Conservation (phyloP, 2,329 filamentous ascomycete species). For the Didymella pinodella region DNA sequence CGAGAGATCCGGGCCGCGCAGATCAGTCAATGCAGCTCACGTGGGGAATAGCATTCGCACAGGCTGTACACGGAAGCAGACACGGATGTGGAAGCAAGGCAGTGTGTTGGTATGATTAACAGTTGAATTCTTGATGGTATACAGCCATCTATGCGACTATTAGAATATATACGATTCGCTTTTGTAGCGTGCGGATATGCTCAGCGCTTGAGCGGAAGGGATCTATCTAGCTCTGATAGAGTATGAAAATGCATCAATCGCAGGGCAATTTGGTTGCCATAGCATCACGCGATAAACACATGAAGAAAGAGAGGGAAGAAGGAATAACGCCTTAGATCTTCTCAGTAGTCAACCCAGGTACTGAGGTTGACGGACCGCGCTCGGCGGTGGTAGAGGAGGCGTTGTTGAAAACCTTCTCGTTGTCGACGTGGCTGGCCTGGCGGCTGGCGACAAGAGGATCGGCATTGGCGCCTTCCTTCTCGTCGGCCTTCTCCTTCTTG, state of each 20-base stretch:
- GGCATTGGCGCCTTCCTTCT: slow-evolving; percentile 9
- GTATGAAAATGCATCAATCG: slow-evolving; percentile 1
- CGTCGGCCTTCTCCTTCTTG: slow-evolving; percentile 51
- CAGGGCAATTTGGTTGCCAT: background rate
- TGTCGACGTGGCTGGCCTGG: slow-evolving; percentile 21
- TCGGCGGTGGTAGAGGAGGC: slow-evolving; percentile 21
- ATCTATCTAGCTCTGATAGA: slow-evolving; percentile 14
- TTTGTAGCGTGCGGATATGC: slow-evolving; percentile 7
- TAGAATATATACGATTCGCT: slow-evolving; percentile 12
- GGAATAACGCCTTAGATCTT: slow-evolving; percentile 18
- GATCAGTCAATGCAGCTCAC: background rate
- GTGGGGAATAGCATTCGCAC: background rate
- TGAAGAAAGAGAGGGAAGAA: background rate
- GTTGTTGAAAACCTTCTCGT: slow-evolving; percentile 22
- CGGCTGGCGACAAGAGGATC: slow-evolving; percentile 19
- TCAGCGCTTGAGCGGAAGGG: slow-evolving; percentile 16
- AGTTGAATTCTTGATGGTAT: slow-evolving; percentile 7
- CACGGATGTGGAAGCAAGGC: background rate
- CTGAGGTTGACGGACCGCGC: slow-evolving; percentile 22
- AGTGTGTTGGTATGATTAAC: background rate
- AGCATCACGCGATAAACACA: slow-evolving; percentile 3
- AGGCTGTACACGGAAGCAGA: background rate
- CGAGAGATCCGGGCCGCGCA: background rate
- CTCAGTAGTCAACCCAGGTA: slow-evolving; percentile 23
- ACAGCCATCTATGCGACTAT: slow-evolving; percentile 7